Conservation (phyloP, 495 filamentous ascomycete species). For the Daldinia caldariorum region DNA sequence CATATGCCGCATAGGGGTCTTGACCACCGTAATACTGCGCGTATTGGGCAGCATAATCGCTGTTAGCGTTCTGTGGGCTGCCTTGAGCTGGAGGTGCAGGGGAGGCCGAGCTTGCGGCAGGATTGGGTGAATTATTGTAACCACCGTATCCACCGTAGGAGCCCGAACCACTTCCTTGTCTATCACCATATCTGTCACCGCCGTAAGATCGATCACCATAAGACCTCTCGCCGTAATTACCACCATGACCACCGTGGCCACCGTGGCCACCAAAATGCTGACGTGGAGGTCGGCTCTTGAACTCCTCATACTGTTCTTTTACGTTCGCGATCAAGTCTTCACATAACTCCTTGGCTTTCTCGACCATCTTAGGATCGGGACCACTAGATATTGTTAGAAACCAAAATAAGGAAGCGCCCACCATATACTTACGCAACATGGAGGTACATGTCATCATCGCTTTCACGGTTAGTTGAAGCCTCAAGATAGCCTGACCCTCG, state of each 20-base stretch:
- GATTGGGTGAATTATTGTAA: slow-evolving; percentile 52
- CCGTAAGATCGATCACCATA: slow-evolving; percentile 54
- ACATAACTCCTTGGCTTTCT: slow-evolving; percentile 86
- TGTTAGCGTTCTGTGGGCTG: slow-evolving; percentile 52
- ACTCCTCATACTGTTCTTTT: slow-evolving; percentile 82
- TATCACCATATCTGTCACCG: slow-evolving; percentile 43
- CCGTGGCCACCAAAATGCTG: slow-evolving; percentile 64
- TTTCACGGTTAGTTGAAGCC: slow-evolving; percentile 80
- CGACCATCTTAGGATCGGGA: slow-evolving; percentile 85
- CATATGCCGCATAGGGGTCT: slow-evolving; percentile 93
- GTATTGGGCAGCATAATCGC: slow-evolving; percentile 80
- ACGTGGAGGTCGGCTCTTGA: slow-evolving; percentile 85
- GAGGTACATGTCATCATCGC: slow-evolving; percentile 93
- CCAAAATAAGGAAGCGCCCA: not conserved
- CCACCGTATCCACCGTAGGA: slow-evolving; percentile 52
- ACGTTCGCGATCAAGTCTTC: slow-evolving; percentile 87
- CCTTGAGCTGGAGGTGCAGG: slow-evolving; percentile 51
- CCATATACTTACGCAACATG: slow-evolving; percentile 81
- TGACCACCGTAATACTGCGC: slow-evolving; percentile 79
- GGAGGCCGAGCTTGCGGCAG: slow-evolving; percentile 40
- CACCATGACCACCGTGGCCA: slow-evolving; percentile 42
- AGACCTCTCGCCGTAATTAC: slow-evolving; percentile 50
- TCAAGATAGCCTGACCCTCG: slow-evolving; percentile 96
- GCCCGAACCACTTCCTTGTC: slow-evolving; percentile 48
- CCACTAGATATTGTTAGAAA: slow-evolving; percentile 68